Conservation (phyloP, 306 rosid genomes). For the Calophaca sinica region DNA sequence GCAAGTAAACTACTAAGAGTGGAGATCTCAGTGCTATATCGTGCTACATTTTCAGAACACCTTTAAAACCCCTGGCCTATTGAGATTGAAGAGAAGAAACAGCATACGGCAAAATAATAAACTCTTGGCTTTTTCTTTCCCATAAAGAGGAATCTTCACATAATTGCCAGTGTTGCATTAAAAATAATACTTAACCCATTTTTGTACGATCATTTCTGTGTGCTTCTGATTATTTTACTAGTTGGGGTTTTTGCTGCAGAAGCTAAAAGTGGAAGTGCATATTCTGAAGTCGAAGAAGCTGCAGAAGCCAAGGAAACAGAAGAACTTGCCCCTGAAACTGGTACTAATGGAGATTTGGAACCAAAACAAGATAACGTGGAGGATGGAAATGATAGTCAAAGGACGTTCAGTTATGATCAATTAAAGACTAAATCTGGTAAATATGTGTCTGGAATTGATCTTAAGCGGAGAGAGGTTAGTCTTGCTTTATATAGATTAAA, state of each 20-base stretch:
- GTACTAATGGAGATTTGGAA: conserved; percentile 56
- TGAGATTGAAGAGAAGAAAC: conserved; percentile 29
- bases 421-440: conserved; percentile 71
- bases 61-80: conserved; percentile 23
- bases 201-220: conserved; percentile 28
- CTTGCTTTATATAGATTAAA: conserved; percentile 5
- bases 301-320: conserved; percentile 65
- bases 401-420: conserved; percentile 71
- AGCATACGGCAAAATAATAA: background rate
- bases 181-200: background rate
- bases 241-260: conserved; percentile 51
- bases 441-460: conserved; percentile 73
- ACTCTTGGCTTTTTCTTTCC: conserved; percentile 19
- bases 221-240: conserved; percentile 24
- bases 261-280: conserved; percentile 52
- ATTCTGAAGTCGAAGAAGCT: conserved; percentile 65
- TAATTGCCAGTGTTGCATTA: conserved; percentile 25
- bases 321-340: conserved; percentile 56
- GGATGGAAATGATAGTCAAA: conserved; percentile 48
- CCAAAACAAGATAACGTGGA: conserved; percentile 59
- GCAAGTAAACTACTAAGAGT: conserved; percentile 7
- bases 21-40: background rate
- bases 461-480: conserved; percentile 84
- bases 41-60: background rate
- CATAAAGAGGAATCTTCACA: conserved; percentile 1